These are phyloP conservation scores for Quercus lobata DNA, from an alignment of 331 rosid species.

Conservation along the genomic window DNA sequence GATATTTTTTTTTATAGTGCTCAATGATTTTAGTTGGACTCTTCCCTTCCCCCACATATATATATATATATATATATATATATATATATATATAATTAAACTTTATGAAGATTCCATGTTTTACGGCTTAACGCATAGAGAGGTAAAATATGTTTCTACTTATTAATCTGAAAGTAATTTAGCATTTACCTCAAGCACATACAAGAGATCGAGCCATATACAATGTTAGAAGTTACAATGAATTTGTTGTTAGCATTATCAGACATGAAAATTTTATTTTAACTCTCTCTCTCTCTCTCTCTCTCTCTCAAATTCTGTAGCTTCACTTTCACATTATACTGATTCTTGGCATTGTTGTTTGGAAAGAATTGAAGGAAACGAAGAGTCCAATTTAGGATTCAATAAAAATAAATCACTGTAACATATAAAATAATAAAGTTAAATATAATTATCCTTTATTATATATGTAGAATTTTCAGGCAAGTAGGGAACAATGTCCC, in stretches of 20 bases:
- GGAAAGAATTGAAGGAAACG: neutral
- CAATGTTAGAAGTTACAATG: too few species aligned
- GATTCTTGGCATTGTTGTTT: neutral
- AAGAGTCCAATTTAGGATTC: neutral
- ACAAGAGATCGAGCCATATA: too few species aligned
- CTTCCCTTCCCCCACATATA: too few species aligned
- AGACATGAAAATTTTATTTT: neutral
- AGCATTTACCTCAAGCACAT: too few species aligned
- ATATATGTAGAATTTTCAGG: constrained; percentile 19
- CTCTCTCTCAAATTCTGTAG: neutral
- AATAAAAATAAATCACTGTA: neutral
- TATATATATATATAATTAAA: too few species aligned
- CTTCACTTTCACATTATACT: neutral
- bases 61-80: too few species aligned
- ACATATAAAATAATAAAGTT: neutral
- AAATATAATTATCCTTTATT: constrained; percentile 10
- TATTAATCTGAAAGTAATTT: too few species aligned
- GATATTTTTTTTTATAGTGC: too few species aligned
- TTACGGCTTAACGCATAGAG: too few species aligned
- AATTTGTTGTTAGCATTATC: neutral
- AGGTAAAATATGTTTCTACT: too few species aligned
- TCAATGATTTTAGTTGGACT: too few species aligned
- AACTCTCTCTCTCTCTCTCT: neutral
- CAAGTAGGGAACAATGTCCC: constrained; percentile 19
- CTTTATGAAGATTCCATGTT: too few species aligned